These are phyloP conservation scores for Fusarium continuum DNA, from an alignment of 2,329 filamentous ascomycete genomes.

Conservation along the genomic window DNA sequence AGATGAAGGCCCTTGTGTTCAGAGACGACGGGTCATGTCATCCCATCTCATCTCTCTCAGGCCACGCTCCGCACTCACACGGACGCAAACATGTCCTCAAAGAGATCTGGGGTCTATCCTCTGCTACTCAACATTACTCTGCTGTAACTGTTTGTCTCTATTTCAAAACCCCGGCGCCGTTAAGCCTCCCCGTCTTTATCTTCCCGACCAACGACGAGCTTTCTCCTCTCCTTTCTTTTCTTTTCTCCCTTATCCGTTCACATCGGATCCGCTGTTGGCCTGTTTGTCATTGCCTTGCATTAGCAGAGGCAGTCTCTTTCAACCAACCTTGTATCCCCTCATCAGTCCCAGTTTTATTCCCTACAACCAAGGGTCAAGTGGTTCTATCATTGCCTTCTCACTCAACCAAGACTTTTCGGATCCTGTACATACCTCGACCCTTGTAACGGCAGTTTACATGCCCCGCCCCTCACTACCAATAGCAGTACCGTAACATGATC, in stretches of 20 bases:
- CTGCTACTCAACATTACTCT: no score
- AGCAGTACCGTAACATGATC: background rate
- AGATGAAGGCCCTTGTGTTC: conserved; percentile 12
- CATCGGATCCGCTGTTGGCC: conserved; percentile 18
- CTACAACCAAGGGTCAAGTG: background rate
- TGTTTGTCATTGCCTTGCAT: conserved; percentile 11
- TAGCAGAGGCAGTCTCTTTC: background rate
- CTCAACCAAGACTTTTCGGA: background rate
- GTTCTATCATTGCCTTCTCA: background rate
- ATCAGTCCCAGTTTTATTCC: conserved; percentile 10
- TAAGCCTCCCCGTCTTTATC: background rate
- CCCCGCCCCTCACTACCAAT: background rate
- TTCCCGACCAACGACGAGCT: background rate
- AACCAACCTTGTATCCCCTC: conserved; percentile 6
- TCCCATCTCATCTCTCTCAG: conserved; percentile 30
- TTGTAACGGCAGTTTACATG: background rate
- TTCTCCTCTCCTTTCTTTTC: background rate
- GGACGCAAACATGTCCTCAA: conserved; percentile 32
- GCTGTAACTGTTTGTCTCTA: conserved; percentile 20
- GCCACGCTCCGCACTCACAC: conserved; percentile 30
- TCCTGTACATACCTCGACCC: background rate
- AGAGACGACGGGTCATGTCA: conserved; percentile 28
- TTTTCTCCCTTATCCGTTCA: background rate
- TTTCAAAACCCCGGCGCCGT: background rate
- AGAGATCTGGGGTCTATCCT: conserved; percentile 15